Percentiles rank a stretch among this genome's conserved stretches.
These are phyloP conservation scores for Claviceps humidiphila DNA, from an alignment of 2,329 filamentous ascomycete genomes.

Conservation along the genomic window DNA sequence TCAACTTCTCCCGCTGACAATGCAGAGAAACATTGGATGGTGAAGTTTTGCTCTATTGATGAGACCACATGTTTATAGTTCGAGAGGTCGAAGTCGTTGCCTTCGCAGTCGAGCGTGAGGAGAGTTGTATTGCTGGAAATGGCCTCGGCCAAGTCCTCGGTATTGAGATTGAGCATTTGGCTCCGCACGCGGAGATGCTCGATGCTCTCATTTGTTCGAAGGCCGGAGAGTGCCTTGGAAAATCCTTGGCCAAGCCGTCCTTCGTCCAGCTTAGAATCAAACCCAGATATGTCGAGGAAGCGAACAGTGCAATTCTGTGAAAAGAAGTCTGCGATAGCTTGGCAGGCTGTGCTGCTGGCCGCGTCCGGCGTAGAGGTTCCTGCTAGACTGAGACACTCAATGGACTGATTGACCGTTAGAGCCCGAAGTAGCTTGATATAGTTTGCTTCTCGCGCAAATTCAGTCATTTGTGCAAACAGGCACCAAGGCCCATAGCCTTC, in stretches of 20 bases:
- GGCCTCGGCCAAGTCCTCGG: constrained; percentile 37
- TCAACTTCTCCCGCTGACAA: constrained; percentile 25
- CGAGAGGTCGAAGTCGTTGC: constrained; percentile 41
- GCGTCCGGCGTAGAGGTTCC: constrained; percentile 38
- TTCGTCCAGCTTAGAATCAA: constrained; percentile 43
- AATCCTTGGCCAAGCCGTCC: constrained; percentile 41
- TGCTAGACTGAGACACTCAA: constrained; percentile 39
- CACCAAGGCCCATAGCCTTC: constrained; percentile 34
- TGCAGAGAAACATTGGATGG: constrained; percentile 31
- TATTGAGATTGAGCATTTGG: constrained; percentile 40
- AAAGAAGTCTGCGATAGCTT: constrained; percentile 36
- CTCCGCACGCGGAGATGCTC: constrained; percentile 42
- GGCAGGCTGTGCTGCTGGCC: constrained; percentile 32
- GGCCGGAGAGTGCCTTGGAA: constrained; percentile 33
- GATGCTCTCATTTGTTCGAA: constrained; percentile 29
- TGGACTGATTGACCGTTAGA: constrained; percentile 34
- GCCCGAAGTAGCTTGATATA: constrained; percentile 38
- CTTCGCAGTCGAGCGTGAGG: constrained; percentile 39
- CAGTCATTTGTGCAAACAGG: constrained; percentile 43
- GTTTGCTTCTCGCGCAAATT: constrained; percentile 37
- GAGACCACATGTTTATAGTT: constrained; percentile 34
- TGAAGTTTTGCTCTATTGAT: constrained; percentile 28
- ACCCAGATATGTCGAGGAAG: constrained; percentile 44
- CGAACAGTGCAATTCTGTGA: constrained; percentile 35
- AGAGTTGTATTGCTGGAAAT: constrained; percentile 35